phyloP scores from a whole-genome alignment of 345 rosid genomes.

The Syzygium jambos region DNA sequence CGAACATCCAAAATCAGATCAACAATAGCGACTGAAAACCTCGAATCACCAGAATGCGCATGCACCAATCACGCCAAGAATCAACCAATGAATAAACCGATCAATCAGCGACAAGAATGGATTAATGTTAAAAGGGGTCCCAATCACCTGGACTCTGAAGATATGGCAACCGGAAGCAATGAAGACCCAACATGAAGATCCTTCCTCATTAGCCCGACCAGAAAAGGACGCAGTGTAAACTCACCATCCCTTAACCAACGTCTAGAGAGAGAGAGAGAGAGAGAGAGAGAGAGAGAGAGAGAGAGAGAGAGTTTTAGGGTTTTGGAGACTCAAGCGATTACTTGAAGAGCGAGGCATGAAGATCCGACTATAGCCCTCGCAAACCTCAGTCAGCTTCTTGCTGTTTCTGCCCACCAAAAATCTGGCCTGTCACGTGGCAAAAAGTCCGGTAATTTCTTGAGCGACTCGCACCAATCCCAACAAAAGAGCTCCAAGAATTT shows the following conservation, averaged over 20 bases:
- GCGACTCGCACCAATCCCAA: neutral
- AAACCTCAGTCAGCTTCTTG: neutral
- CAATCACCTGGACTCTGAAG: neutral
- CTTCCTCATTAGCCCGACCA: too few species aligned
- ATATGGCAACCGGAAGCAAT: neutral
- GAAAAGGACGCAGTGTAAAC: too few species aligned
- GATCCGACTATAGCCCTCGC: neutral
- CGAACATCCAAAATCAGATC: neutral
- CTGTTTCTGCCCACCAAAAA: neutral
- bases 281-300: too few species aligned
- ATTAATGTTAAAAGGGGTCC: neutral
- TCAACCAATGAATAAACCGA: neutral
- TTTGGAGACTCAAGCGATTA: too few species aligned
- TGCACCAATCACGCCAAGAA: neutral
- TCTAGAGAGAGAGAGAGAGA: too few species aligned
- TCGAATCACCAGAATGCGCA: neutral
- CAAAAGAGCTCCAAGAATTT: neutral
- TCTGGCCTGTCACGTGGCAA: neutral
- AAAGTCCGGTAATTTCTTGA: neutral
- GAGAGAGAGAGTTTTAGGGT: too few species aligned
- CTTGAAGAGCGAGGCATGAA: too few species aligned
- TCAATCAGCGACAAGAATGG: neutral
- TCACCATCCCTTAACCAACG: too few species aligned
- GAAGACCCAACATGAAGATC: neutral
- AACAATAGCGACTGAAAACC: neutral